Percentiles rank a stretch among this genome's conserved stretches.
phyloP scores from a whole-genome alignment of 768 basidiomycete genomes.

The Hydnomerulius pinastri region DNA sequence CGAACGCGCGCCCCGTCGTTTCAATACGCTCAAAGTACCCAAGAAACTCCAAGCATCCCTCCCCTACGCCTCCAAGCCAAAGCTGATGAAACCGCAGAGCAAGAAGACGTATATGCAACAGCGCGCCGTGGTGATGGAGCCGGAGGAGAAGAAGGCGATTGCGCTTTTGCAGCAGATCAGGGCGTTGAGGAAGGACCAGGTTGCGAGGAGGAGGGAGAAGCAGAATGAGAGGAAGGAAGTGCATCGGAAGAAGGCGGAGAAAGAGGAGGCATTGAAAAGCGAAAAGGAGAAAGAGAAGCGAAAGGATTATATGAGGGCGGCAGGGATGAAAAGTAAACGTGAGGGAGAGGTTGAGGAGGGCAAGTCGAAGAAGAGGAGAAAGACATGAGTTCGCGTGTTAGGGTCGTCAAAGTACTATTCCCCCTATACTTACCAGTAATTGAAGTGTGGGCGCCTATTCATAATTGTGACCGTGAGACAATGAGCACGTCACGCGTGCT shows the following conservation, averaged over 20 bases:
- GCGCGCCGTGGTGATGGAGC: constrained; percentile 93
- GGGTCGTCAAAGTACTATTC: too few species aligned
- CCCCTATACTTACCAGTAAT: too few species aligned
- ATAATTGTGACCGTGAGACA: too few species aligned
- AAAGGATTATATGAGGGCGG: constrained; percentile 72
- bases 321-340: constrained; percentile 73
- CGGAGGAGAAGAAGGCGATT: constrained; percentile 91
- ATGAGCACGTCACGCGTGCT: too few species aligned
- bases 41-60: constrained; percentile 88
- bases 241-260: constrained; percentile 71
- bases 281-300: constrained; percentile 78
- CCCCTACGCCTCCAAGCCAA: constrained; percentile 93
- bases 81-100: constrained; percentile 72
- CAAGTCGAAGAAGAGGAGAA: constrained; percentile 52
- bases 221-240: constrained; percentile 75
- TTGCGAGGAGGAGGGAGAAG: constrained; percentile 76
- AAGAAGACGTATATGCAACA: constrained; percentile 88
- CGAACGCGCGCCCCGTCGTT: constrained; percentile 77
- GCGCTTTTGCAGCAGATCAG: constrained; percentile 92
- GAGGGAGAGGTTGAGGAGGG: constrained; percentile 64
- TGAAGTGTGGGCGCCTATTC: too few species aligned
- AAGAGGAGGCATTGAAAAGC: constrained; percentile 57
- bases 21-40: constrained; percentile 88
- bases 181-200: constrained; percentile 88
- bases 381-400: too few species aligned